Conservation (phyloP, 139 green algal genomes). For the Haematococcus sp. region DNA sequence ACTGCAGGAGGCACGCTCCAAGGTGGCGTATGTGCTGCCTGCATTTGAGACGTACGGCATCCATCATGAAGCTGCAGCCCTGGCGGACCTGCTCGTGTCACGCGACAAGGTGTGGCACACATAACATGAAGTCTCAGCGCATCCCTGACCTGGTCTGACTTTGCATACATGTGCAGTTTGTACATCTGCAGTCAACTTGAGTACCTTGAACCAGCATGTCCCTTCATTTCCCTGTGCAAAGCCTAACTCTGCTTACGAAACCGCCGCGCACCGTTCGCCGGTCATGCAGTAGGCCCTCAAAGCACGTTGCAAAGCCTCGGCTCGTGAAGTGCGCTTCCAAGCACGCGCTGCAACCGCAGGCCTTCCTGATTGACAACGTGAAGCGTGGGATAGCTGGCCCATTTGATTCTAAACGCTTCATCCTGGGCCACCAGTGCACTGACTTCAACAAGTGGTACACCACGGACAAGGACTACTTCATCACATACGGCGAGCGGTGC, state of each 20-base stretch:
- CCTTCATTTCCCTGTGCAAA: no score
- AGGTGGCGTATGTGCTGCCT: conserved; percentile 27
- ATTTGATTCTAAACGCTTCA: conserved; percentile 19
- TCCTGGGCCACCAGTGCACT: conserved; percentile 30
- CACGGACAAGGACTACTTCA: conserved; percentile 10
- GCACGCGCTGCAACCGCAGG: no score
- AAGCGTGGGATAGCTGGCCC: background rate
- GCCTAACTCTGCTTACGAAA: no score
- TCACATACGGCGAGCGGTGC: conserved; percentile 23
- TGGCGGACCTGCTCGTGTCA: conserved; percentile 11
- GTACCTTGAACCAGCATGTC: no score
- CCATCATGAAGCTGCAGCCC: conserved; percentile 11
- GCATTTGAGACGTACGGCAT: conserved; percentile 30
- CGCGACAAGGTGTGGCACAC: background rate
- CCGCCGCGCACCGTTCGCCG: no score
- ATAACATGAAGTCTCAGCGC: no score
- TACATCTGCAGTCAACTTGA: no score
- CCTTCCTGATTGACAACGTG: background rate
- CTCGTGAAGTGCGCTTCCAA: no score
- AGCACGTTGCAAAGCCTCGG: no score
- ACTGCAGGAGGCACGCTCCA: background rate
- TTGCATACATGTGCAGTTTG: no score
- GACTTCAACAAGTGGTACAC: conserved; percentile 26
- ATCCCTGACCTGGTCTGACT: no score
- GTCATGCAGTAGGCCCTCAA: no score